A percentile compares a stretch with the other conserved stretches of the same genome.
Evolutionary conservation across 139 green algal genomes (phyloP).

Genomic region (Haematococcus lacustris): DNA sequence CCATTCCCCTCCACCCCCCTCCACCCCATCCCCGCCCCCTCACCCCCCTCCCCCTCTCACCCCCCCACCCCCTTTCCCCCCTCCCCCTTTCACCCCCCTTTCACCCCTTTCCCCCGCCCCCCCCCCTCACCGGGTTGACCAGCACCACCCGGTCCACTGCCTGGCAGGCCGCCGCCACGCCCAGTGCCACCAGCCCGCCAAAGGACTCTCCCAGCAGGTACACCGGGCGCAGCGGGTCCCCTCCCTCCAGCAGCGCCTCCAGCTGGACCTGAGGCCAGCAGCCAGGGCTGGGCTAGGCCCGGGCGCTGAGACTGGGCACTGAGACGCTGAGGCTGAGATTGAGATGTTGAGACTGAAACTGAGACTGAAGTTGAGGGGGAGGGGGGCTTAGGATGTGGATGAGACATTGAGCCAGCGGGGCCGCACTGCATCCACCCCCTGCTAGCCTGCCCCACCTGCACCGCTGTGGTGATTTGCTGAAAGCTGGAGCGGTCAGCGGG

Average conservation of each 20-base stretch:
- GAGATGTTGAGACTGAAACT: too few relatives aligned
- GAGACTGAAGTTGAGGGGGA: too few relatives aligned
- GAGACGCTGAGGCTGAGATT: background rate
- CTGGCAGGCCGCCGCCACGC: slow-evolving; percentile 35
- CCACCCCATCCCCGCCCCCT: too few relatives aligned
- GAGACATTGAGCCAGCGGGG: background rate
- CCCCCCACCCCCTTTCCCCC: too few relatives aligned
- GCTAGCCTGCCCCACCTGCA: slow-evolving; percentile 7
- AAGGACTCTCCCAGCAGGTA: slow-evolving; percentile 86
- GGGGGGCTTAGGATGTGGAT: background rate
- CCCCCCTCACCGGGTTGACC: slow-evolving; percentile 80
- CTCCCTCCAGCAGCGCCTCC: slow-evolving; percentile 12
- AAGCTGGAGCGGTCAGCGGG: slow-evolving; percentile 63
- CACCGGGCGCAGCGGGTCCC: slow-evolving; percentile 49
- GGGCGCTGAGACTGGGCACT: background rate
- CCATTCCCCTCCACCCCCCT: too few relatives aligned
- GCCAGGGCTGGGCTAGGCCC: background rate
- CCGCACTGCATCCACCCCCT: background rate
- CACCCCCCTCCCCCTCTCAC: too few relatives aligned
- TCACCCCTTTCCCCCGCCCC: too few relatives aligned
- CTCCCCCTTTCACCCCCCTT: too few relatives aligned
- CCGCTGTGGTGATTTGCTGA: slow-evolving; percentile 39
- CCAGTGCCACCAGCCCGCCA: slow-evolving; percentile 71
- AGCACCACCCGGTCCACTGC: slow-evolving; percentile 57
- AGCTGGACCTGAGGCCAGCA: slow-evolving; percentile 11